A percentile compares a stretch with the other conserved stretches of the same genome.
Evolutionary conservation across 2,329 filamentous ascomycete genomes (phyloP).

Genomic region (Tolypocladium guangdongense): DNA sequence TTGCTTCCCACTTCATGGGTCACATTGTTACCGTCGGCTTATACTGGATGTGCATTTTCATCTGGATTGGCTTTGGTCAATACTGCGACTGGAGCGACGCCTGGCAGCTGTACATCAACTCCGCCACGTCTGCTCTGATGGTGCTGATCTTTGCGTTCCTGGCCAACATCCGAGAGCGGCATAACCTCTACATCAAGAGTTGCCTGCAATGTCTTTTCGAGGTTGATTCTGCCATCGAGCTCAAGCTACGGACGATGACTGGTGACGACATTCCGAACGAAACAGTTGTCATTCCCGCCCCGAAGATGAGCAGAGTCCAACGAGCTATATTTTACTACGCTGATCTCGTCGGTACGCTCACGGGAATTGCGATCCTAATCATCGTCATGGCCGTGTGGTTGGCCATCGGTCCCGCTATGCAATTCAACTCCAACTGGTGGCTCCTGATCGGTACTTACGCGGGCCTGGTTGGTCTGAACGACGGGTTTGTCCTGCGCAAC

Average conservation of each 20-base stretch:
- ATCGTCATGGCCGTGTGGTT: conserved; percentile 26
- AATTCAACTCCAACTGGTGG: conserved; percentile 33
- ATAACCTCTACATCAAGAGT: conserved; percentile 18
- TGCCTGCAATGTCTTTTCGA: conserved; percentile 21
- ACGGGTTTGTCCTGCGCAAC: conserved; percentile 34
- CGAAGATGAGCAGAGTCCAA: conserved; percentile 20
- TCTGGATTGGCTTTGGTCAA: conserved; percentile 22
- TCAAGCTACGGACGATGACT: conserved; percentile 20
- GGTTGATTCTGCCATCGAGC: conserved; percentile 23
- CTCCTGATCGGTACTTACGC: conserved; percentile 36
- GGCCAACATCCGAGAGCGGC: conserved; percentile 25
- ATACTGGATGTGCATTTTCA: conserved; percentile 23
- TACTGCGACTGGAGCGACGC: conserved; percentile 17
- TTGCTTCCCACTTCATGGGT: conserved; percentile 14
- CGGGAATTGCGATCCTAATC: conserved; percentile 26
- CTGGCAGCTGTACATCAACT: conserved; percentile 32
- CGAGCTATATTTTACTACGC: conserved; percentile 29
- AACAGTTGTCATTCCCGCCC: conserved; percentile 18
- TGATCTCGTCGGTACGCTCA: conserved; percentile 29
- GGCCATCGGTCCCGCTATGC: conserved; percentile 24
- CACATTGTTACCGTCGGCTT: conserved; percentile 18
- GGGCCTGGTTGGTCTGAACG: conserved; percentile 31
- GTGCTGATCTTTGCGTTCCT: conserved; percentile 30
- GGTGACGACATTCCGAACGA: conserved; percentile 21
- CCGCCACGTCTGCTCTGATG: conserved; percentile 25